A percentile compares a stretch with the other conserved stretches of the same genome.
Conservation (phyloP, 2,329 filamentous ascomycete genomes). For the Leptodontidium sp. region DNA sequence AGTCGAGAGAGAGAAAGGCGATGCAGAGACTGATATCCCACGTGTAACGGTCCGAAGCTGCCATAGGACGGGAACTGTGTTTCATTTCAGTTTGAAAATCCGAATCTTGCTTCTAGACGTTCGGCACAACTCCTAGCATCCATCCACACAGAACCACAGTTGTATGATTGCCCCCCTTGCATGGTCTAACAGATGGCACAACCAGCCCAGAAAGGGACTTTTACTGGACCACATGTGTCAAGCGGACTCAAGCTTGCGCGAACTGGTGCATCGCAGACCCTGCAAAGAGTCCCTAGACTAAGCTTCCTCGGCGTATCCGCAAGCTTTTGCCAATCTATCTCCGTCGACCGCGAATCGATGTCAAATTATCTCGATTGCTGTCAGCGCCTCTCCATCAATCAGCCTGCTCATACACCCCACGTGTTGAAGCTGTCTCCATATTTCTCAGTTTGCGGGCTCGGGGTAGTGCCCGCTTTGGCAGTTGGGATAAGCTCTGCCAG, state of each 20-base stretch:
- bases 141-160: background rate
- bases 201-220: background rate
- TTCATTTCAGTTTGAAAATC: background rate
- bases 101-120: background rate
- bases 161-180: background rate
- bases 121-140: constrained; percentile 4
- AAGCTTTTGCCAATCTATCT: constrained; percentile 6
- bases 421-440: constrained; percentile 7
- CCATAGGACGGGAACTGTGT: background rate
- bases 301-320: constrained; percentile 11
- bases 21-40: background rate
- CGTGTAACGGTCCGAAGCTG: background rate
- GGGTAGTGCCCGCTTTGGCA: constrained; percentile 14
- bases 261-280: background rate
- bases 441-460: constrained; percentile 2
- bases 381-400: background rate
- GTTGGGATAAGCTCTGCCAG: background rate
- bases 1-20: background rate
- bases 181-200: background rate
- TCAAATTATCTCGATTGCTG: background rate
- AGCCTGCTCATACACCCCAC: constrained; percentile 15
- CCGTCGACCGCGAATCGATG: background rate
- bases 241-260: background rate
- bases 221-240: background rate
- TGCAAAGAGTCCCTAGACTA: background rate